Evolutionary conservation across 2,329 filamentous ascomycete genomes (phyloP).

Genomic region (Blastomyces parvus): DNA sequence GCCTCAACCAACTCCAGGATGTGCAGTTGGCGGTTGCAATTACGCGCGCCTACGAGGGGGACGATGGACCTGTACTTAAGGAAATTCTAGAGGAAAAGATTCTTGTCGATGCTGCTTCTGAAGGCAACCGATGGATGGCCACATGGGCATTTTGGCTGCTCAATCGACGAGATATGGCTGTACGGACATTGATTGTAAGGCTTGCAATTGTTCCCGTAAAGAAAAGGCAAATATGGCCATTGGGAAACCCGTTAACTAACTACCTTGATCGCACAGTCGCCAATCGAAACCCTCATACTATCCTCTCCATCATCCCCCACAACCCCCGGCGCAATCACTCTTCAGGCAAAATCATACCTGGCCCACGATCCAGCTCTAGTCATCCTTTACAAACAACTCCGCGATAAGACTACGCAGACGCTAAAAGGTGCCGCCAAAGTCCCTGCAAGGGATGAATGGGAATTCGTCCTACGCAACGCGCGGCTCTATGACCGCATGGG

Average conservation of each 20-base stretch:
- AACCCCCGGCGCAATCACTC: constrained; percentile 56
- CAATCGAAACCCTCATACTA: constrained; percentile 60
- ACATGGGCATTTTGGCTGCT: constrained; percentile 96
- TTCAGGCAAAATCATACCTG: constrained; percentile 69
- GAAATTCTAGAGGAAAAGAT: constrained; percentile 71
- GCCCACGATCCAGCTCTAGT: constrained; percentile 86
- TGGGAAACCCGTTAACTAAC: constrained; percentile 15
- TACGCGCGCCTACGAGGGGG: constrained; percentile 77
- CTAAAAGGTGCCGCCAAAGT: constrained; percentile 76
- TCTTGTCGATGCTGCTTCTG: constrained; percentile 62
- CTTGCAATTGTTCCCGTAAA: not conserved
- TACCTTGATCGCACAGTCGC: constrained; percentile 48
- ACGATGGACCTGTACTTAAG: constrained; percentile 62
- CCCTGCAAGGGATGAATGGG: constrained; percentile 70
- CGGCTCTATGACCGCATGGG: constrained; percentile 83
- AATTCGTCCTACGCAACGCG: constrained; percentile 79
- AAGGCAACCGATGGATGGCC: constrained; percentile 86
- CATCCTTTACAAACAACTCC: constrained; percentile 75
- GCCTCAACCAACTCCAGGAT: constrained; percentile 78
- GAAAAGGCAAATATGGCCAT: constrained; percentile 5
- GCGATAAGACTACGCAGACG: constrained; percentile 71
- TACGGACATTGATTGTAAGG: constrained; percentile 68
- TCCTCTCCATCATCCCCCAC: constrained; percentile 19
- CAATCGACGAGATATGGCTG: constrained; percentile 68
- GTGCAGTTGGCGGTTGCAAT: constrained; percentile 83